Evolutionary conservation across 306 rosid species (phyloP).

Genomic region (Cucurbita ficifolia): DNA sequence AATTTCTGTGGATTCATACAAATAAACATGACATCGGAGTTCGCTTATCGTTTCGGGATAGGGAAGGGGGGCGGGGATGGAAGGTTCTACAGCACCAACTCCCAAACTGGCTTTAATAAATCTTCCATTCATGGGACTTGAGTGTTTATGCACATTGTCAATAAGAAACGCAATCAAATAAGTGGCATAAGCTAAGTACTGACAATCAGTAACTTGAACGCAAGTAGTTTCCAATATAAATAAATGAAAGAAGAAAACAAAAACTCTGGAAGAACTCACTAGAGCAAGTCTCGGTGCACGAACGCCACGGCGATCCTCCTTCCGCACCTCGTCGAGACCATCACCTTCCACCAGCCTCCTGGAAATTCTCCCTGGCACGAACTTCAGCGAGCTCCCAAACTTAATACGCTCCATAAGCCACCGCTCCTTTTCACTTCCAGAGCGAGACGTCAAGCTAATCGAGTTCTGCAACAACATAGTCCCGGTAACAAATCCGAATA

Average conservation of each 20-base stretch:
- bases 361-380: constrained; percentile 45
- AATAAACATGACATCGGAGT: neutral
- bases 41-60: neutral
- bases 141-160: neutral
- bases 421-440: constrained; percentile 26
- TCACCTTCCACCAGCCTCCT: constrained; percentile 29
- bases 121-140: neutral
- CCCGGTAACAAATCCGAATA: constrained; percentile 51
- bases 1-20: neutral
- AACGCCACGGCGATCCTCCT: constrained; percentile 39
- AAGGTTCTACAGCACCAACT: neutral
- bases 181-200: neutral
- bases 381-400: constrained; percentile 64
- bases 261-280: constrained; percentile 31
- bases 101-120: neutral
- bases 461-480: constrained; percentile 84
- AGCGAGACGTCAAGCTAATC: constrained; percentile 47
- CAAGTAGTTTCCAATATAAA: neutral
- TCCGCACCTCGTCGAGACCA: constrained; percentile 57
- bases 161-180: neutral
- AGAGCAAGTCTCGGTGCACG: constrained; percentile 77
- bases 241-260: neutral
- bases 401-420: constrained; percentile 24
- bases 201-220: neutral
- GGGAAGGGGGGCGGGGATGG: neutral